Conservation (phyloP, 305 asterid species). For the Fraxinus velutina region DNA sequence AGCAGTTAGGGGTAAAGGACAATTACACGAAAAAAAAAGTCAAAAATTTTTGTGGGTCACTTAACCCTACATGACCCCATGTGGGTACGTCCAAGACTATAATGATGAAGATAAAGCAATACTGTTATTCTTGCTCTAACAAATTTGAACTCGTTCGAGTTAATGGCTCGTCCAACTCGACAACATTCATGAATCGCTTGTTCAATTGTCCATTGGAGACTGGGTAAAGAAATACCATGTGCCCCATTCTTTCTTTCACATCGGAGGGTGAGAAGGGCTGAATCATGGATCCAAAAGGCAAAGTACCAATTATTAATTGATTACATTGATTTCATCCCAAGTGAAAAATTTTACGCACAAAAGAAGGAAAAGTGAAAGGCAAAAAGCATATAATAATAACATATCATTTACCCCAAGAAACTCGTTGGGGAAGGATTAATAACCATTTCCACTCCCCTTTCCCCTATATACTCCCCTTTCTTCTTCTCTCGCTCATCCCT, state of each 20-base stretch:
- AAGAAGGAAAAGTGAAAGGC: slow-evolving; percentile 1
- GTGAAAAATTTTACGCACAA: slow-evolving; percentile 13
- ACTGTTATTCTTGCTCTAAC: too few species aligned
- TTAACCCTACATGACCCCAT: too few species aligned
- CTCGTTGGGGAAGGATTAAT: not conserved
- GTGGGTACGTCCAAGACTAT: too few species aligned
- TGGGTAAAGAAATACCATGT: slow-evolving; percentile 27
- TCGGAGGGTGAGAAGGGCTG: slow-evolving; percentile 41
- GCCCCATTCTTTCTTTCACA: slow-evolving; percentile 32
- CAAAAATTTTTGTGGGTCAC: too few species aligned
- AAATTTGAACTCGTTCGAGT: too few species aligned
- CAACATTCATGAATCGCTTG: not conserved
- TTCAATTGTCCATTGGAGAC: not conserved
- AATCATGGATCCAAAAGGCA: slow-evolving; percentile 65
- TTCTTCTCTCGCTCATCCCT: not conserved
- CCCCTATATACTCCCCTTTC: not conserved
- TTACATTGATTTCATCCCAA: slow-evolving; percentile 41
- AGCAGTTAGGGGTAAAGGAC: too few species aligned
- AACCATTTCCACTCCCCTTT: not conserved
- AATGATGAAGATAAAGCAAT: too few species aligned
- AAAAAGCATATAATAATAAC: slow-evolving; percentile 38
- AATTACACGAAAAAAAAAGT: too few species aligned
- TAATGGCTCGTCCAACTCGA: too few species aligned
- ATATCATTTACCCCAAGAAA: slow-evolving; percentile 23
- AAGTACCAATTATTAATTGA: slow-evolving; percentile 53